Evolutionary conservation across 371 early-diverging fungal species (phyloP).

Genomic region (Haplosporangium sp.): DNA sequence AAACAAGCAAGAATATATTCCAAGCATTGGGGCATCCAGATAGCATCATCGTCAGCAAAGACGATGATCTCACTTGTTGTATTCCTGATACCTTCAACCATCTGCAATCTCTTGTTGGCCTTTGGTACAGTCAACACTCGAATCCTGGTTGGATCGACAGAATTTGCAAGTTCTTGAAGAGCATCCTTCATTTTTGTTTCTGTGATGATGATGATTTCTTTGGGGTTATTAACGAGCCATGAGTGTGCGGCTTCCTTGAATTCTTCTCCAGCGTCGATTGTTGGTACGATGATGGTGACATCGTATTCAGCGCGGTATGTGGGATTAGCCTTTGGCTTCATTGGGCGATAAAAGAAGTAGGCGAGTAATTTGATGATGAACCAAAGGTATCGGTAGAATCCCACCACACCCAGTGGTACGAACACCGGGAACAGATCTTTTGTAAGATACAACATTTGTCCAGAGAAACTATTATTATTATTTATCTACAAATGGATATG

Average conservation of each 20-base stretch:
- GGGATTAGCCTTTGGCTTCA: slow-evolving; percentile 63
- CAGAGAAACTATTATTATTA: background rate
- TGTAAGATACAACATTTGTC: slow-evolving; percentile 78
- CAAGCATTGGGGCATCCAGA: slow-evolving; percentile 74
- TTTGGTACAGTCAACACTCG: slow-evolving; percentile 65
- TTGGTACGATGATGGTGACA: slow-evolving; percentile 81
- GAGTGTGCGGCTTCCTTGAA: slow-evolving; percentile 74
- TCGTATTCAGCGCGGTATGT: slow-evolving; percentile 67
- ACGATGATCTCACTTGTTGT: slow-evolving; percentile 76
- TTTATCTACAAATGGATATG: background rate
- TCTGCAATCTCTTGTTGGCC: slow-evolving; percentile 78
- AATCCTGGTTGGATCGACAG: slow-evolving; percentile 62
- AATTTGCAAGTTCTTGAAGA: slow-evolving; percentile 61
- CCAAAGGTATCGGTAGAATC: slow-evolving; percentile 81
- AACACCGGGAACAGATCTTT: slow-evolving; percentile 77
- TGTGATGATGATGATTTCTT: slow-evolving; percentile 71
- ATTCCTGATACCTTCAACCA: slow-evolving; percentile 77
- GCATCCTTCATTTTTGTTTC: slow-evolving; percentile 66
- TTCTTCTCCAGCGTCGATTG: slow-evolving; percentile 83
- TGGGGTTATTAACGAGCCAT: slow-evolving; percentile 77
- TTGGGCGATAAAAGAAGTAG: slow-evolving; percentile 67
- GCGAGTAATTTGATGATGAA: slow-evolving; percentile 71
- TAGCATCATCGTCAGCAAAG: slow-evolving; percentile 82
- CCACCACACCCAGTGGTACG: slow-evolving; percentile 79
- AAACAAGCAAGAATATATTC: slow-evolving; percentile 80